A percentile compares a stretch with the other conserved stretches of the same genome.
These are phyloP conservation scores for Dioscorea alata DNA, from an alignment of 106 monocot species.

Conservation along the genomic window DNA sequence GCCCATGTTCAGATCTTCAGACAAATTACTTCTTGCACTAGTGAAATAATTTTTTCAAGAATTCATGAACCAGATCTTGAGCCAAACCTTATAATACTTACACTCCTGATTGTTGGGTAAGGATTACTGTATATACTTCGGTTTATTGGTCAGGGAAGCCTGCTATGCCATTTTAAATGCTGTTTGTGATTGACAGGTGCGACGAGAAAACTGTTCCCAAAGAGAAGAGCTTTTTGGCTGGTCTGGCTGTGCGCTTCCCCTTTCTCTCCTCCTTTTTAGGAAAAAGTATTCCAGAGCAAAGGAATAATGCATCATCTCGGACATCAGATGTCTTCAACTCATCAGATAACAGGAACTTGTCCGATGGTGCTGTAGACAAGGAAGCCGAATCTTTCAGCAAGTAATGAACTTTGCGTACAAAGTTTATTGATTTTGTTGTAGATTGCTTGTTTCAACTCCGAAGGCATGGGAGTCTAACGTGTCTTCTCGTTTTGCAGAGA, in stretches of 20 bases:
- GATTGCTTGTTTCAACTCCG: neutral
- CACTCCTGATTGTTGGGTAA: slow-evolving; percentile 71
- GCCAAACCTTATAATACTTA: slow-evolving; percentile 50
- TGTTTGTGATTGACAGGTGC: slow-evolving; percentile 25
- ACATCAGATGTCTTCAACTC: slow-evolving; percentile 8
- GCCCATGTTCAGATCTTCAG: slow-evolving; percentile 41
- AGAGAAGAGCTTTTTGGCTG: slow-evolving; percentile 51
- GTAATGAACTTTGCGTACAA: slow-evolving; percentile 12
- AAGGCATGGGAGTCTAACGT: neutral
- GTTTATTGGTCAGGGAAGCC: no score
- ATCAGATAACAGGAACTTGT: slow-evolving; percentile 7
- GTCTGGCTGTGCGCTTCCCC: slow-evolving; percentile 52
- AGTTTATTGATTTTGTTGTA: neutral
- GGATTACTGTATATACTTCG: neutral
- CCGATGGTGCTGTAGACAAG: slow-evolving; percentile 21
- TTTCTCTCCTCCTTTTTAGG: slow-evolving; percentile 49
- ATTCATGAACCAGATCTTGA: slow-evolving; percentile 61
- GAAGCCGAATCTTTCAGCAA: slow-evolving; percentile 7
- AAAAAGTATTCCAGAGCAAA: slow-evolving; percentile 16
- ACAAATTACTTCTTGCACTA: slow-evolving; percentile 34
- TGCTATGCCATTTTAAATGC: no score
- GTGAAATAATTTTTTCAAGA: slow-evolving; percentile 57
- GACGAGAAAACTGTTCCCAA: slow-evolving; percentile 20
- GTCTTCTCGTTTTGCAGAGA: slow-evolving; percentile 23
- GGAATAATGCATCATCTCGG: no score